Evolutionary conservation across 1,284 basidiomycete species (phyloP), one percentile per base, ranked within the genome.

Genomic region (Malassezia dermatis): DNA sequence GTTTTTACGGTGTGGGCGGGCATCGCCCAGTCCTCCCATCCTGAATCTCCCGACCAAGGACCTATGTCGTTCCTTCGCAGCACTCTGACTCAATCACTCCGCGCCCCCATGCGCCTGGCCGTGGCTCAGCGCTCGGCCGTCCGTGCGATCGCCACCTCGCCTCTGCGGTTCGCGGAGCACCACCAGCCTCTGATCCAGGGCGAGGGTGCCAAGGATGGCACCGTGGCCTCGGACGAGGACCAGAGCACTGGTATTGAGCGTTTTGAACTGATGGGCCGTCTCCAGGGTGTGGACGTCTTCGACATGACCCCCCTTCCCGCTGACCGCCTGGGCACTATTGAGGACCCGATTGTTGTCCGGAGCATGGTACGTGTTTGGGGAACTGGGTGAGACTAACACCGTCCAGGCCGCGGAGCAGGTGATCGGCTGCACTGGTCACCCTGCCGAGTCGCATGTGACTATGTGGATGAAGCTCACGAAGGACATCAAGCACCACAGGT

Each of bases 221-320:
- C 84, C 60, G 82, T 89, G 60, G 84, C 89, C 56, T 86, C 85
- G 60, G 86, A 89, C 78, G 81, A 86, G 72, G 81, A 87, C 67
- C 93, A 98, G 79, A 83, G 91, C 27, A 98, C 93, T 64, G 91
- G 93, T 84, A 81, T 95, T 59, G 91, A 95, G 78, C 88, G 93
- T 77, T 84, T 91, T 75, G 88, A 98, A 79, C 79, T 94, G 48
- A 78, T 95, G 58, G 88, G 87, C 71, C 84, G 87, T 65, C 80
- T 90, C 71, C 83, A 90, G 78, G 91, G 90, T 55, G 78, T 89
- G 49, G 85, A 89, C 43, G 84, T 91, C 53, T 98, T 96, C 79
- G 90, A 95, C 78, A 81, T 85, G 76, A 81, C 83, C 63, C 87
- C 90, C 43, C 81, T 96, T 61, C 84, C 89, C 74, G 80, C 89